Percentiles rank a stretch among this genome's conserved stretches.
phyloP scores from a whole-genome alignment of 1,284 basidiomycete genomes.

The Rhodotorula sp. region DNA sequence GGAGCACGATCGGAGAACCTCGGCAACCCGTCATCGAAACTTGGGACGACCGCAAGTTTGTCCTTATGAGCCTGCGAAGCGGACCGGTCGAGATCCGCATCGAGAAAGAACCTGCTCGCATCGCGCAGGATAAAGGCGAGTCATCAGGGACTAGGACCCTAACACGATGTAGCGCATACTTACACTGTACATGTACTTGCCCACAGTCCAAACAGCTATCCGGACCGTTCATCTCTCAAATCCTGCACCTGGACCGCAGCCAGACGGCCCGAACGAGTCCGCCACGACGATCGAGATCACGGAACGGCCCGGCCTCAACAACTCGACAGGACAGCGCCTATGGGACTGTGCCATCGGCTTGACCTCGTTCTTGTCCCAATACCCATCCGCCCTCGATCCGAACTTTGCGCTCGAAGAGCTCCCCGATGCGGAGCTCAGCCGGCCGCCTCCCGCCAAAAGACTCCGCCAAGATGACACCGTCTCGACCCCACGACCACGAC shows the following conservation, averaged over 20 bases:
- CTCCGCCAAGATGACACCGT: no score
- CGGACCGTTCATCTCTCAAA: conserved; percentile 11
- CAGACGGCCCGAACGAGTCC: neutral
- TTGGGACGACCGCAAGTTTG: conserved; percentile 27
- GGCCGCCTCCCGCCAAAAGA: no score
- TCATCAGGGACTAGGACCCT: no score
- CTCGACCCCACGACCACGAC: neutral
- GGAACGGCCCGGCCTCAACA: conserved; percentile 39
- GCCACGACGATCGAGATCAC: conserved; percentile 10
- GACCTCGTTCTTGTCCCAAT: conserved; percentile 26
- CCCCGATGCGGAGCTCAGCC: neutral
- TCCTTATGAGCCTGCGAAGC: conserved; percentile 23
- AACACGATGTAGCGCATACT: no score
- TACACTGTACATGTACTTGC: no score
- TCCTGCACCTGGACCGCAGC: neutral
- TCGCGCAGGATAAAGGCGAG: conserved; percentile 15
- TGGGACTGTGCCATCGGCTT: conserved; percentile 45
- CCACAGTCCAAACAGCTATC: conserved; percentile 29
- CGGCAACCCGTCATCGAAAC: conserved; percentile 1
- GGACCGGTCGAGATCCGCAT: conserved; percentile 19
- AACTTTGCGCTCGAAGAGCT: neutral
- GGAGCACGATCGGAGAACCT: neutral
- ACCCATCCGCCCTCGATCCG: conserved; percentile 10
- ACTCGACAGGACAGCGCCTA: conserved; percentile 39
- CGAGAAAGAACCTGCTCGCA: neutral